phyloP scores from a whole-genome alignment of 352 stramenopile genomes.

The Globisporangium barbulae region DNA sequence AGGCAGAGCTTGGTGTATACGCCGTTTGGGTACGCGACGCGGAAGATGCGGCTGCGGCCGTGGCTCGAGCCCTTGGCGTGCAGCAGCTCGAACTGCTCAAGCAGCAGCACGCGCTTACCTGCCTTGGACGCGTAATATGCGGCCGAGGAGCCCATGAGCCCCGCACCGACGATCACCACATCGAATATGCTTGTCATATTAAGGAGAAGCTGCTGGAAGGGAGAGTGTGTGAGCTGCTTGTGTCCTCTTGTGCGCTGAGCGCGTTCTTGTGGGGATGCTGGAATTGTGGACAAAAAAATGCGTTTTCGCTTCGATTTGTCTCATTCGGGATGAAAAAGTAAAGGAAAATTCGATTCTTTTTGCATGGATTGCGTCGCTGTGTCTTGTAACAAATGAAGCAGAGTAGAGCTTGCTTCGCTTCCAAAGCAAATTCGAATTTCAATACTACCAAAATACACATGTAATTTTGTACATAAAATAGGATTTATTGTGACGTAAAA shows the following conservation, averaged over 20 bases:
- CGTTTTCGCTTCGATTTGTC: too few relatives aligned
- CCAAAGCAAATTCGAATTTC: neutral
- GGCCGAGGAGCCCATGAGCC: constrained; percentile 65
- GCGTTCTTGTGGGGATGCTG: too few relatives aligned
- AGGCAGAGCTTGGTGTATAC: constrained; percentile 72
- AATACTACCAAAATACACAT: neutral
- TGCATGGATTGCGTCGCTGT: too few relatives aligned
- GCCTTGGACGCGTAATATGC: constrained; percentile 47
- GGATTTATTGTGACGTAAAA: neutral
- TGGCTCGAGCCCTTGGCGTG: constrained; percentile 73
- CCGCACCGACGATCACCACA: constrained; percentile 53
- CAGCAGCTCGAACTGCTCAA: constrained; percentile 69
- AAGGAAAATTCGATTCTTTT: too few relatives aligned
- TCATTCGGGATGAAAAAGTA: too few relatives aligned
- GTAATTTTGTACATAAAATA: neutral
- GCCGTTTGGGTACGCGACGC: constrained; percentile 71
- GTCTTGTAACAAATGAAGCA: too few relatives aligned
- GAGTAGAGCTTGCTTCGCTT: too few relatives aligned
- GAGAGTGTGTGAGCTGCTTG: neutral
- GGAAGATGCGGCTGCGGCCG: constrained; percentile 75
- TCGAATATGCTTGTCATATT: constrained; percentile 23
- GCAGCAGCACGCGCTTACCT: constrained; percentile 52
- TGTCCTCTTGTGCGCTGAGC: too few relatives aligned
- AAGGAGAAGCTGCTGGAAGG: neutral
- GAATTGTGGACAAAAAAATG: too few relatives aligned